Percentiles rank a stretch among this genome's conserved stretches.
phyloP scores from a whole-genome alignment of 2,329 filamentous ascomycete species.

The Laburnicola sp. region DNA sequence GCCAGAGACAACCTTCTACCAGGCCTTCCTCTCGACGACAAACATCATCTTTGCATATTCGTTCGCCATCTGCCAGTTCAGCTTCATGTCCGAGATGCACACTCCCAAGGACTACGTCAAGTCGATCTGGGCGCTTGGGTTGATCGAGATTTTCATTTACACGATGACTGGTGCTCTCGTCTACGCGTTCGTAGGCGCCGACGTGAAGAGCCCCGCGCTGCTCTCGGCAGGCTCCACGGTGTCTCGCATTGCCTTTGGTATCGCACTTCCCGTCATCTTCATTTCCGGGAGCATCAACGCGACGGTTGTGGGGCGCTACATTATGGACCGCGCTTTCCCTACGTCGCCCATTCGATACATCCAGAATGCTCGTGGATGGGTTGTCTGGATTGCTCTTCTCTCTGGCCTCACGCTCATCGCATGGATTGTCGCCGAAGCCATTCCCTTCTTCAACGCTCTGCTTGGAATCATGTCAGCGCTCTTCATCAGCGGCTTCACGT shows the following conservation, averaged over 20 bases:
- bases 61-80: constrained; percentile 70
- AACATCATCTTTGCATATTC: constrained; percentile 39
- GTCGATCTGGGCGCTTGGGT: constrained; percentile 58
- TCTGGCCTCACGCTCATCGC: constrained; percentile 62
- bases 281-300: constrained; percentile 72
- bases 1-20: constrained; percentile 62
- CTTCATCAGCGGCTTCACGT: constrained; percentile 70
- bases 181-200: constrained; percentile 67
- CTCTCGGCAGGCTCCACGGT: constrained; percentile 62
- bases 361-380: constrained; percentile 44
- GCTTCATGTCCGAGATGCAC: constrained; percentile 68
- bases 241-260: constrained; percentile 71
- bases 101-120: constrained; percentile 65
- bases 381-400: constrained; percentile 64
- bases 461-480: constrained; percentile 65
- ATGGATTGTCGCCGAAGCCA: constrained; percentile 70
- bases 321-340: constrained; percentile 64
- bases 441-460: constrained; percentile 71
- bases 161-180: constrained; percentile 69
- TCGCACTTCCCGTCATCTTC: constrained; percentile 72
- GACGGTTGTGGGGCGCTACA: constrained; percentile 68
- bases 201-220: constrained; percentile 66
- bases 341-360: constrained; percentile 53
- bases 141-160: constrained; percentile 63
- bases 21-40: constrained; percentile 55